phyloP scores from a whole-genome alignment of 805 yeast genomes.

The Barnettozyma sucrosica region DNA sequence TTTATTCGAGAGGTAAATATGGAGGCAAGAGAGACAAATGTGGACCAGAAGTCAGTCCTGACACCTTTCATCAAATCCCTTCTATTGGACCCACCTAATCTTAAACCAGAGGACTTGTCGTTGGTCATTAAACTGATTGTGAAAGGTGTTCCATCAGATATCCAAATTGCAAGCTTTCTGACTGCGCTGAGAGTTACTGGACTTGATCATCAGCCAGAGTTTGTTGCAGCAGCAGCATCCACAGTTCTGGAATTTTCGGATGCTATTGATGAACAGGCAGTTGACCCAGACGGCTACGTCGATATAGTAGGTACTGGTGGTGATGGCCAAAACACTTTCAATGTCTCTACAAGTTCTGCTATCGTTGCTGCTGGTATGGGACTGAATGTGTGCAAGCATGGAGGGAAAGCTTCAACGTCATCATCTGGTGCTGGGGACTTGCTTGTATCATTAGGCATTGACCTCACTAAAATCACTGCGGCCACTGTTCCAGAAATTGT shows the following conservation, averaged over 20 bases:
- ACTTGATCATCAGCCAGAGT: constrained; percentile 75
- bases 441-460: constrained; percentile 76
- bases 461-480: constrained; percentile 61
- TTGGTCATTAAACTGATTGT: constrained; percentile 58
- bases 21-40: not conserved
- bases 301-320: constrained; percentile 99
- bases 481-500: constrained; percentile 55
- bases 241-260: constrained; percentile 65
- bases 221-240: constrained; percentile 78
- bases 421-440: constrained; percentile 92
- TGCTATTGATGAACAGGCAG: constrained; percentile 38
- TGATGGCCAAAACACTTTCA: constrained; percentile 95
- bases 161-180: constrained; percentile 74
- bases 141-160: constrained; percentile 53
- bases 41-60: constrained; percentile 14
- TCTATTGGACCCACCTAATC: constrained; percentile 50
- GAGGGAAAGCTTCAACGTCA: constrained; percentile 95
- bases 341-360: constrained; percentile 92
- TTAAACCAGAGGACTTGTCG: constrained; percentile 60
- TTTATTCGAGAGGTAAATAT: not conserved
- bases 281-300: constrained; percentile 48
- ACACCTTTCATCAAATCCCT: constrained; percentile 65
- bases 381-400: constrained; percentile 83
- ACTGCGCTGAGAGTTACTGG: constrained; percentile 70
- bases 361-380: constrained; percentile 90